Evolutionary conservation across 1,284 basidiomycete genomes (phyloP).

Genomic region (Ganoderma meredithae): DNA sequence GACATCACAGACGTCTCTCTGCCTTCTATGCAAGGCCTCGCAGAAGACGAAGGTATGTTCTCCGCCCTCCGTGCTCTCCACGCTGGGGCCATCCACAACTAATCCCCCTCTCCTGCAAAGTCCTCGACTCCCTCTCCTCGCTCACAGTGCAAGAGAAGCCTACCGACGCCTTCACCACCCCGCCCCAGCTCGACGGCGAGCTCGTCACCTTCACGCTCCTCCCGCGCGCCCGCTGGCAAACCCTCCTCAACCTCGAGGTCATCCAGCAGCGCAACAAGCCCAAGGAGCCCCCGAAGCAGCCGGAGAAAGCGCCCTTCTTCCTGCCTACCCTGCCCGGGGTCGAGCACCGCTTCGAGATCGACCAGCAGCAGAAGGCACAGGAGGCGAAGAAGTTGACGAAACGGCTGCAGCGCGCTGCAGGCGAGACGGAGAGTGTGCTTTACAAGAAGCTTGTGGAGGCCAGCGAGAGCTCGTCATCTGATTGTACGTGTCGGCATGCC

Average conservation of each 20-base stretch:
- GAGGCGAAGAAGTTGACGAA: conserved; percentile 56
- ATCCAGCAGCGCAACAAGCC: conserved; percentile 98
- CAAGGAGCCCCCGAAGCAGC: conserved; percentile 93
- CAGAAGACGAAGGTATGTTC: conserved; percentile 71
- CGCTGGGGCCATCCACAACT: too few relatives aligned
- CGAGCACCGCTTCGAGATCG: conserved; percentile 79
- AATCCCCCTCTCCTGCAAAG: conserved; percentile 46
- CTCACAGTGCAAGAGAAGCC: conserved; percentile 62
- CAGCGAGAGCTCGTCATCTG: conserved; percentile 56
- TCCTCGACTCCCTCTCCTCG: conserved; percentile 67
- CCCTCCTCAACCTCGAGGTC: conserved; percentile 93
- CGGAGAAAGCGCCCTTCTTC: conserved; percentile 97
- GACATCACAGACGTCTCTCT: conserved; percentile 75
- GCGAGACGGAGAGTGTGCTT: conserved; percentile 78
- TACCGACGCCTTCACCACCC: conserved; percentile 79
- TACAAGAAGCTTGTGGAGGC: conserved; percentile 66
- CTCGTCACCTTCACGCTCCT: conserved; percentile 92
- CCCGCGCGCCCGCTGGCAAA: conserved; percentile 95
- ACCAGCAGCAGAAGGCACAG: conserved; percentile 49
- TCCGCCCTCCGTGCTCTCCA: not conserved
- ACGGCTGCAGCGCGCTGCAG: conserved; percentile 61
- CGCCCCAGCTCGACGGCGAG: conserved; percentile 86
- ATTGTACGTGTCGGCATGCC: conserved; percentile 63
- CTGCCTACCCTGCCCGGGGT: conserved; percentile 89
- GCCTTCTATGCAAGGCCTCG: conserved; percentile 85